Evolutionary conservation across 2,329 filamentous ascomycete genomes (phyloP).

Genomic region (Arthrinium puccinioides): DNA sequence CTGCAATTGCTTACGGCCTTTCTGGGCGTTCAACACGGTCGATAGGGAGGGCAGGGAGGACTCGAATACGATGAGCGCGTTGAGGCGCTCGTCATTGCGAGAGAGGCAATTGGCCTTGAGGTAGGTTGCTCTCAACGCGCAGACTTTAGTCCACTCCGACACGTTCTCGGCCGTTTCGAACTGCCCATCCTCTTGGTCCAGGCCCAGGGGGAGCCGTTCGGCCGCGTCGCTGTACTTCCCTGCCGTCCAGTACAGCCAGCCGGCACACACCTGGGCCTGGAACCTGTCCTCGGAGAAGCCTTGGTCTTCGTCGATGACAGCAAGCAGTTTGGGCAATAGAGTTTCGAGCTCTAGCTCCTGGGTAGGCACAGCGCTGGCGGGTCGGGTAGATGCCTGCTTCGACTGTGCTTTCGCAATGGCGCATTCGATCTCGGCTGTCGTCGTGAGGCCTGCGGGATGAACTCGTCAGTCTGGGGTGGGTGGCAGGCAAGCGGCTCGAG

Average conservation of each 20-base stretch:
- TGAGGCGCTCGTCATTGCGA: slow-evolving; percentile 38
- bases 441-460: slow-evolving; percentile 51
- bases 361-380: slow-evolving; percentile 33
- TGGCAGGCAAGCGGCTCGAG: slow-evolving; percentile 4
- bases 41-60: slow-evolving; percentile 58
- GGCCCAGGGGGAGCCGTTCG: slow-evolving; percentile 54
- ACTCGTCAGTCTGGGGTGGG: slow-evolving; percentile 7
- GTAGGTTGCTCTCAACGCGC: slow-evolving; percentile 71
- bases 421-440: slow-evolving; percentile 63
- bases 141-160: slow-evolving; percentile 75
- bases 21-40: slow-evolving; percentile 40
- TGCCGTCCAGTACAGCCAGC: slow-evolving; percentile 76
- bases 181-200: slow-evolving; percentile 46
- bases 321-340: slow-evolving; percentile 42
- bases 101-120: slow-evolving; percentile 61
- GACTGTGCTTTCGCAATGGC: slow-evolving; percentile 51
- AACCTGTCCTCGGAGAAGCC: slow-evolving; percentile 52
- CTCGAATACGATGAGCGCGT: slow-evolving; percentile 61
- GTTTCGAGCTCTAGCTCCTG: slow-evolving; percentile 36
- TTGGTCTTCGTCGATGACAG: slow-evolving; percentile 52
- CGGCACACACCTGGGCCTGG: slow-evolving; percentile 76
- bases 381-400: slow-evolving; percentile 29
- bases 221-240: slow-evolving; percentile 60
- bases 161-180: slow-evolving; percentile 41
- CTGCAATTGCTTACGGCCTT: slow-evolving; percentile 56